Evolutionary conservation across 2,329 filamentous ascomycete genomes (phyloP).

Genomic region (Berkeleyomyces basicola): DNA sequence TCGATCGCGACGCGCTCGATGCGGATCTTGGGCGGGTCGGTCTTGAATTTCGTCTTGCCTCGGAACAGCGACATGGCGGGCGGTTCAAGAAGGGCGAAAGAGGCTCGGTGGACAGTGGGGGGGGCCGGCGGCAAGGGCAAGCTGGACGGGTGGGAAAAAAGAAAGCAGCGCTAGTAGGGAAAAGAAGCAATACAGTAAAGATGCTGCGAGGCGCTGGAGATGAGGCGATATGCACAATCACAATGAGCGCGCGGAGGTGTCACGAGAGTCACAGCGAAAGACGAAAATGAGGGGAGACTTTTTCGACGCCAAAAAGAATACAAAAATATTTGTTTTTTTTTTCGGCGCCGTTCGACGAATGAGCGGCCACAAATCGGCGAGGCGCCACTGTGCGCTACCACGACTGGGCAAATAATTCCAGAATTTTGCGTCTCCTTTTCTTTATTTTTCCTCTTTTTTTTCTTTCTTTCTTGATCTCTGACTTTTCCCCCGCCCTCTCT

Average conservation of each 20-base stretch:
- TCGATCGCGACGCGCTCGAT: constrained; percentile 36
- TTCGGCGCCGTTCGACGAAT: not conserved
- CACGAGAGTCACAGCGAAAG: not conserved
- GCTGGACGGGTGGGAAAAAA: not conserved
- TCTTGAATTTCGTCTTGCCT: constrained; percentile 34
- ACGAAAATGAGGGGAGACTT: not conserved
- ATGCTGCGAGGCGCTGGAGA: not conserved
- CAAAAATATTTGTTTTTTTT: not conserved
- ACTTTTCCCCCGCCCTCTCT: not conserved
- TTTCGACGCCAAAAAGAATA: not conserved
- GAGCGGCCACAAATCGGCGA: not conserved
- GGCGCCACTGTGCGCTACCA: not conserved
- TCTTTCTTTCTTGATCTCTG: not conserved
- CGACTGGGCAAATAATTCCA: no score
- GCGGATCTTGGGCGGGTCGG: constrained; percentile 32
- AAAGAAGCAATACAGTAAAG: not conserved
- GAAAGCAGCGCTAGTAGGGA: not conserved
- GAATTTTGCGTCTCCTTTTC: not conserved
- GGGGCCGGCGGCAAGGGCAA: not conserved
- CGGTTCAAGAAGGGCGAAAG: not conserved
- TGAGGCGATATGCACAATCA: not conserved
- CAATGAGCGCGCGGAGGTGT: not conserved
- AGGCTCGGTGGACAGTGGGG: not conserved
- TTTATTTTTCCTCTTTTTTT: not conserved
- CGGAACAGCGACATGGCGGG: constrained; percentile 23